phyloP scores from a whole-genome alignment of 2,329 filamentous ascomycete species.

The Fusarium incarnatum region DNA sequence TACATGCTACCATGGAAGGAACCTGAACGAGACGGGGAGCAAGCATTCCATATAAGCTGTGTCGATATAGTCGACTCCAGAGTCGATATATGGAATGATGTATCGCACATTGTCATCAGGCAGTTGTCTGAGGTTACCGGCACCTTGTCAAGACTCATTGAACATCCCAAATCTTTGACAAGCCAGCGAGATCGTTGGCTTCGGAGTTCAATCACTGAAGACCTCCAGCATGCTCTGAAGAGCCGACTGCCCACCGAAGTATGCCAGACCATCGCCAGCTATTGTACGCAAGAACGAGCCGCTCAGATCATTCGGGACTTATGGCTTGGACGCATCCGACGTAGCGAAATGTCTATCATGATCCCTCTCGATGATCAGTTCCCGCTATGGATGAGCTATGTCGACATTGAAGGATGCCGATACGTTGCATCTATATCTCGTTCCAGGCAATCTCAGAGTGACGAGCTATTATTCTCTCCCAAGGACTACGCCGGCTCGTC shows the following conservation, averaged over 20 bases:
- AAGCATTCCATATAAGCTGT: not conserved
- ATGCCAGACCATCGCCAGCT: not conserved
- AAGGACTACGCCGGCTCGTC: fast-evolving
- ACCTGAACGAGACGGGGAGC: fast-evolving
- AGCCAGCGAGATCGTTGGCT: not conserved
- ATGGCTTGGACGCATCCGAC: not conserved
- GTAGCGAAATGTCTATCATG: no score
- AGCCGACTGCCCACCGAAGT: not conserved
- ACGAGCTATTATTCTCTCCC: not conserved
- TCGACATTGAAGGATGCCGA: not conserved
- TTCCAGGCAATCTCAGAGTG: not conserved
- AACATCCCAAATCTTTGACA: not conserved
- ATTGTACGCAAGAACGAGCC: not conserved
- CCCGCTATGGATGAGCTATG: no score
- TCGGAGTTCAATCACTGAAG: not conserved
- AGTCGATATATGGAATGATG: fast-evolving
- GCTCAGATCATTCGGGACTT: not conserved
- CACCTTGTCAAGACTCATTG: not conserved
- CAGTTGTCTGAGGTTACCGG: no score
- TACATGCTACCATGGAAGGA: fast-evolving
- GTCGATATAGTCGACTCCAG: not conserved
- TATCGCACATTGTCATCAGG: no score
- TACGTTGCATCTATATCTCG: not conserved
- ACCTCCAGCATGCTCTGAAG: not conserved
- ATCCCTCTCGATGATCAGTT: no score